Conservation (phyloP, 306 rosid species). For the Prinsepia uniflora region DNA sequence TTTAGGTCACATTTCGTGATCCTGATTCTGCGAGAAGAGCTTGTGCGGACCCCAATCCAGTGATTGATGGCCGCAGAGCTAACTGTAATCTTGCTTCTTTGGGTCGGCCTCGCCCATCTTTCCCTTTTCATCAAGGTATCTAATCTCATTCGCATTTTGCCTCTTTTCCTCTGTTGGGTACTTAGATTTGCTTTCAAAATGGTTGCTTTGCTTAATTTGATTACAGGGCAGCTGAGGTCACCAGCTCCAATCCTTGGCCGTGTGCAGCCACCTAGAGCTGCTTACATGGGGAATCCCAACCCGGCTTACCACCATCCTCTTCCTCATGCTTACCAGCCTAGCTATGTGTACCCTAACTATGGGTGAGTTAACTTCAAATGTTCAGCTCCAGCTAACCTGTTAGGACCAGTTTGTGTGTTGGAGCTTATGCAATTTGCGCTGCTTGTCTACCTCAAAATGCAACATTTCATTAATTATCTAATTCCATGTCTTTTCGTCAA, state of each 20-base stretch:
- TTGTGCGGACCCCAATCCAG: constrained; percentile 56
- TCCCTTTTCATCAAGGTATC: constrained; percentile 12
- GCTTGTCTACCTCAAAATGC: not conserved
- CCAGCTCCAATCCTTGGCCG: constrained; percentile 10
- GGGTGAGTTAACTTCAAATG: constrained; percentile 21
- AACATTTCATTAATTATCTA: not conserved
- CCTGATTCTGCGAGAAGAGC: constrained; percentile 66
- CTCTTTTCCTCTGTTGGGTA: not conserved
- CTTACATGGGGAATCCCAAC: constrained; percentile 20
- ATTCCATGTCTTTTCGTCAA: not conserved
- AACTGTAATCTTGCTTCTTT: constrained; percentile 43
- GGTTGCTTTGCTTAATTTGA: constrained; percentile 1
- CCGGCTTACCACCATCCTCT: constrained; percentile 24
- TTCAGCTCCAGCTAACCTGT: not conserved
- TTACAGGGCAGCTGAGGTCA: constrained; percentile 19
- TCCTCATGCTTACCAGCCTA: constrained; percentile 22
- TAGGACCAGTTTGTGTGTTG: not conserved
- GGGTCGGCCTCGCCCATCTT: constrained; percentile 24
- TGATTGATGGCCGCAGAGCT: constrained; percentile 75
- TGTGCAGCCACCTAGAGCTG: constrained; percentile 17
- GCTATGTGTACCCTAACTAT: constrained; percentile 21
- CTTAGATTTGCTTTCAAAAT: not conserved
- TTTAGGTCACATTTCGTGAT: constrained; percentile 68
- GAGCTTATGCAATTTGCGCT: constrained; percentile 2
- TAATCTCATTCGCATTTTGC: not conserved